Evolutionary conservation across 2,329 filamentous ascomycete species (phyloP), one percentile per base, ranked within the genome.

Genomic region (Alternaria sp.): DNA sequence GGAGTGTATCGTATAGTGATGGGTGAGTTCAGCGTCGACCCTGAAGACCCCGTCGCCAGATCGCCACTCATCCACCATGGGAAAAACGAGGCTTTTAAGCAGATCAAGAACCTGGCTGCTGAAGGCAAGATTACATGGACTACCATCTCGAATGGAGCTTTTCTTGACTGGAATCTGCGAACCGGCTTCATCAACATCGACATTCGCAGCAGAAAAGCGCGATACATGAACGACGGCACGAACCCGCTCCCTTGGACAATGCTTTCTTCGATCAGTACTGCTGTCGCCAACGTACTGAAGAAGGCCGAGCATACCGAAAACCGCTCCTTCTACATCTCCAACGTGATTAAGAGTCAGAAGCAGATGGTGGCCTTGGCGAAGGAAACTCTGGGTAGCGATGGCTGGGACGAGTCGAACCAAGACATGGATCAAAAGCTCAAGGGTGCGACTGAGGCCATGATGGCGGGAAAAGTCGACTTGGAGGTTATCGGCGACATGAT

Each of bases 1-100:
- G 55, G 56, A 20, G 65, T 69, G 2, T 61, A 65, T 12, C 62
- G 65, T 25, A 57, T 67, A 26, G 46, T 67, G 11, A 57, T 60
- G 6, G 55, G 55, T 30, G 65, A 69, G 33, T 69, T 59, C 55
- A 65, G 58, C 33, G 37, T 47, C 7, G 65, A 69, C 43, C 33
- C 55, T 20, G 41, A 67, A 41, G 59, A 53, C 26, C 51, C 61
- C 11, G 45, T 63, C 46, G 58, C 63, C 28, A 53, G 59, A 7
- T 46, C 55, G n/a, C 56, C 64, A 7, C 58, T 58, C n/a, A 45
- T 61, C 3, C 56, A 63, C 44, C 45, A 57, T 7, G 59, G 56
- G n/a, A 69, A 69, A 43, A 50, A 66, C 8, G 23, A 58, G 44
- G 59, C 61, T 14, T 61, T 45, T 15, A 12, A 63, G 30, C 66